Base-by-base conservation (phyloP, 257 asterid genomes). In the Rubia yunnanensis region DNA sequence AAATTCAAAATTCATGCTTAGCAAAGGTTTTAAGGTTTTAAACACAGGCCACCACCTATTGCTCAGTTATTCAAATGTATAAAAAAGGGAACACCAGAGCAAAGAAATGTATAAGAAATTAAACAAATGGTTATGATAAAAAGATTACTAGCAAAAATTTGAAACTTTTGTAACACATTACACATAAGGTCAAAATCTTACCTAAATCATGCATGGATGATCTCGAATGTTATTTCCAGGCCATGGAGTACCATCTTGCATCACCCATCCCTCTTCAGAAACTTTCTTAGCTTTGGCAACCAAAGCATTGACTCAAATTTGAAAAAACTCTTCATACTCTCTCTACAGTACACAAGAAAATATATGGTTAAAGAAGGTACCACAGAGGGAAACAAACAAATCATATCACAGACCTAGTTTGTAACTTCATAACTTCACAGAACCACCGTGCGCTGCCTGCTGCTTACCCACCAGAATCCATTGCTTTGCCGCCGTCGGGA, bases 161-260 rank as follows among this genome's bases (percentile, higher is more conserved):
- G 27, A 57, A 57, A 18, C 64, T 5, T 39, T 30, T 9, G 48
- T n/a, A n/a, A n/a, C n/a, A n/a, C n/a, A 28, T 24, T 31, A 4
- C 22, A 32, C n/a, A 44, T 6, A 17, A 59, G 49, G 26, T 65
- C 62, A 54, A 23, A 46, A 66, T 66, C 61, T 79, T 75, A 88
- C 98, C 95, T 91, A 96, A 66, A 91, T 91, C 98, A 91, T 91
- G 76, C 98, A 96, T 20, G 98, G 98, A 82, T 91, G 98, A 81
- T 91, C 98, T 78, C 98, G 83, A 66, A 82, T 88, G 81, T 91
- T 88, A 82, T 91, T 88, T 77, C 98, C 98, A 73, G 98, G 96
- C 98, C 98, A 91, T 2, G 98, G 96, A 65, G 98, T 91, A 64
- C 98, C 98, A 74, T 91, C 98, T 81, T 91, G 98, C 98, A 91